Evolutionary conservation across 2,329 filamentous ascomycete species (phyloP).

Genomic region (Mollisiaceae sp.): DNA sequence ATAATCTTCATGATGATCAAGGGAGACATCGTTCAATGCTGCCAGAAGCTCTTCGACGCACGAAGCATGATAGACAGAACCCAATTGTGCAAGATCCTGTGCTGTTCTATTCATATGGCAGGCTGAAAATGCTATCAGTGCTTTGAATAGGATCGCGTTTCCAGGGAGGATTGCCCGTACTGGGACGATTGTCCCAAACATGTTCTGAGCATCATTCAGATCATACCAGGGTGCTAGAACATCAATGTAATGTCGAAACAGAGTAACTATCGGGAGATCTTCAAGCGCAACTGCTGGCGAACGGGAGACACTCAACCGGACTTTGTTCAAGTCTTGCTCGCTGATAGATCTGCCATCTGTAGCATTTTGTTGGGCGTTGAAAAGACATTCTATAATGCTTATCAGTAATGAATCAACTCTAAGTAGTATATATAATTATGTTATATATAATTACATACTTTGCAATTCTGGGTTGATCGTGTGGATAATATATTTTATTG

Average conservation of each 20-base stretch:
- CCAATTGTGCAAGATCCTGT: not conserved
- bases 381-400: not conserved
- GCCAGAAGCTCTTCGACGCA: slow-evolving; percentile 46
- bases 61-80: slow-evolving; percentile 47
- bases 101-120: slow-evolving; percentile 41
- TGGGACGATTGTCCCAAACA: slow-evolving; percentile 47
- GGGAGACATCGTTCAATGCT: slow-evolving; percentile 35
- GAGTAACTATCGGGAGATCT: slow-evolving; percentile 41
- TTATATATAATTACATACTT: not conserved
- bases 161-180: slow-evolving; percentile 42
- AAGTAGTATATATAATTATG: not conserved
- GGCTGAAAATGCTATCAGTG: slow-evolving; percentile 52
- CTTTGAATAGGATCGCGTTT: slow-evolving; percentile 50
- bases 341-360: not conserved
- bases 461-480: not conserved
- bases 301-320: not conserved
- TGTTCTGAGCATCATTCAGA: slow-evolving; percentile 46
- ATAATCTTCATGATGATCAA: slow-evolving; percentile 43
- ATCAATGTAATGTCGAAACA: slow-evolving; percentile 49
- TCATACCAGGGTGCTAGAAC: slow-evolving; percentile 54
- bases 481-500: slow-evolving; percentile 22
- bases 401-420: not conserved
- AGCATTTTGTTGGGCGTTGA: not conserved
- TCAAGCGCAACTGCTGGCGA: slow-evolving; percentile 42
- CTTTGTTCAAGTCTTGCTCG: not conserved